A percentile compares a stretch with the other conserved stretches of the same genome.
Evolutionary conservation across 2,329 filamentous ascomycete species (phyloP).

Genomic region (Ampelomyces quisqualis): DNA sequence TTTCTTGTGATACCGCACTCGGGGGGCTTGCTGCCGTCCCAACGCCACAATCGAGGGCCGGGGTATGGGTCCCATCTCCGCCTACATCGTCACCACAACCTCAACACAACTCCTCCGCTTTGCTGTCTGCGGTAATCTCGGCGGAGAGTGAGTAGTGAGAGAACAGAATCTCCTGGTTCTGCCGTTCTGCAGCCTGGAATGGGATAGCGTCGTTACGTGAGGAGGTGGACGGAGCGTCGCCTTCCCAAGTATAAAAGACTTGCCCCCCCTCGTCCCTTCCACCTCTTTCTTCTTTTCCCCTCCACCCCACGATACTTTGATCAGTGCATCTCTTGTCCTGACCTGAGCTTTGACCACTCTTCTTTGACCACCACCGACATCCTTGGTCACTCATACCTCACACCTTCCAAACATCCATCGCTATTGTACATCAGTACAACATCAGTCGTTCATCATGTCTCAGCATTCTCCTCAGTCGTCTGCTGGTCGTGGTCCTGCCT

Average conservation of each 20-base stretch:
- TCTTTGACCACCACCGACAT: constrained; percentile 1
- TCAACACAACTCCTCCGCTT: background rate
- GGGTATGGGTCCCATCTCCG: constrained; percentile 1
- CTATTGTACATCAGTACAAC: constrained; percentile 21
- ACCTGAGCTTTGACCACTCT: constrained; percentile 19
- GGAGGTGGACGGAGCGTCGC: constrained; percentile 9
- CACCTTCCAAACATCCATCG: constrained; percentile 18
- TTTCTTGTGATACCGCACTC: constrained; percentile 15
- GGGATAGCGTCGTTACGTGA: constrained; percentile 13
- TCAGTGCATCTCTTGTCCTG: constrained; percentile 12
- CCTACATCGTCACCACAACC: constrained; percentile 3
- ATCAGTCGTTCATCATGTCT: constrained; percentile 28
- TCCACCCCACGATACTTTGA: constrained; percentile 12
- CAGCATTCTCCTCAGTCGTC: constrained; percentile 29
- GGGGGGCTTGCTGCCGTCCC: constrained; percentile 2
- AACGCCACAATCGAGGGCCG: constrained; percentile 4
- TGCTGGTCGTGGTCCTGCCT: constrained; percentile 20
- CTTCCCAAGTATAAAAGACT: constrained; percentile 14
- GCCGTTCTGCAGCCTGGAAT: constrained; percentile 4
- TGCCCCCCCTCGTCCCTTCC: constrained; percentile 13
- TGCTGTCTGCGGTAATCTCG: constrained; percentile 2
- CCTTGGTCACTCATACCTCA: constrained; percentile 3
- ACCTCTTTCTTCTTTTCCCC: constrained; percentile 10
- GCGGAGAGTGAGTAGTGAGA: constrained; percentile 7
- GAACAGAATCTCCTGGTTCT: constrained; percentile 8